Percentiles rank a stretch among this genome's conserved stretches.
Conservation (phyloP, 2,329 filamentous ascomycete species). For the Huntiella omanensis region DNA sequence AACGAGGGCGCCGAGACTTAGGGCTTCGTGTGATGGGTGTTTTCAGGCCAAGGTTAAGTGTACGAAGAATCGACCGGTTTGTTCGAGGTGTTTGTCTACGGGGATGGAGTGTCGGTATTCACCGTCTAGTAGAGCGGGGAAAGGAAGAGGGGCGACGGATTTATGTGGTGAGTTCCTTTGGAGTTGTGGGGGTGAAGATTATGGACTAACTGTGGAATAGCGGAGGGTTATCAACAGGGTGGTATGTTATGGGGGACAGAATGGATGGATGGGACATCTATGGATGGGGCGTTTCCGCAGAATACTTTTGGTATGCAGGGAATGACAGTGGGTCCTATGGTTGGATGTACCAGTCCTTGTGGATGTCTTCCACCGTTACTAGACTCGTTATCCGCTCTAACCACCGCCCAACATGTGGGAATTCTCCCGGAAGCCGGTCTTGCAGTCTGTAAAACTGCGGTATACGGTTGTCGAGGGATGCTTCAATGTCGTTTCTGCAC, state of each 20-base stretch:
- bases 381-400: no score
- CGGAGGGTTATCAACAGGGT: no score
- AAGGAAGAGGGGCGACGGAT: conserved; percentile 4
- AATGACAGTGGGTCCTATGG: no score
- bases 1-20: conserved; percentile 14
- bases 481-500: conserved; percentile 27
- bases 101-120: conserved; percentile 33
- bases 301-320: no score
- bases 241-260: no score
- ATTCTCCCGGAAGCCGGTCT: conserved; percentile 27
- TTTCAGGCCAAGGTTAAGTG: conserved; percentile 38
- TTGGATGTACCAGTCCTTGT: no score
- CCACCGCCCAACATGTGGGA: no score
- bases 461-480: conserved; percentile 29
- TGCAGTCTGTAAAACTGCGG: conserved; percentile 27
- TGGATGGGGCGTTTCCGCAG: no score
- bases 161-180: not conserved
- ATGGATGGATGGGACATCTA: no score
- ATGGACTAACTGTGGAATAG: no score
- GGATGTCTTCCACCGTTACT: no score
- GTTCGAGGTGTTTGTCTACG: conserved; percentile 30
- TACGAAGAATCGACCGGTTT: conserved; percentile 33
- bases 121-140: conserved; percentile 29
- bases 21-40: conserved; percentile 34
- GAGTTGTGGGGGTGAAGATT: no score